These are phyloP conservation scores for Aureobasidium lini DNA, from an alignment of 2,329 filamentous ascomycete species.

Conservation along the genomic window DNA sequence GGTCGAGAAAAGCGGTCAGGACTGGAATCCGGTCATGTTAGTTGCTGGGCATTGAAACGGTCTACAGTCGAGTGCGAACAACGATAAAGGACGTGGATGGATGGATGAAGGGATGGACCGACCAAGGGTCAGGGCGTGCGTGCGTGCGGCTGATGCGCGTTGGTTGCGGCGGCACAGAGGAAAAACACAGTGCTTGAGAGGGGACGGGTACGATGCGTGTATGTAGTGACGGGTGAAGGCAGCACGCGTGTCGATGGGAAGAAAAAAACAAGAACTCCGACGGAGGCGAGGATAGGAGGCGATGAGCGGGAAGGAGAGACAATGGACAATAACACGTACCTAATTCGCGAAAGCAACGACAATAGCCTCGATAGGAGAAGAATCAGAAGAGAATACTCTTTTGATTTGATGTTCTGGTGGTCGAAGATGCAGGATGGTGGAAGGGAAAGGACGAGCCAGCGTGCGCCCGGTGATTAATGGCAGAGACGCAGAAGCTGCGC, in stretches of 20 bases:
- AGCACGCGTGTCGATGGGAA: constrained; percentile 11
- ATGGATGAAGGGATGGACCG: neutral
- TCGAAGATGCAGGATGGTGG: neutral
- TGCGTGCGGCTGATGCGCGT: constrained; percentile 7
- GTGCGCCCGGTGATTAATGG: neutral
- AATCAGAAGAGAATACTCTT: constrained; percentile 1
- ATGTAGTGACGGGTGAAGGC: neutral
- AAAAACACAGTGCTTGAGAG: neutral
- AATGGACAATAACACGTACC: neutral
- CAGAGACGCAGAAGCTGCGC: neutral
- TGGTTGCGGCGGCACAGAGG: constrained; percentile 4
- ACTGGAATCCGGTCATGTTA: neutral
- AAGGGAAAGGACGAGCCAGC: neutral
- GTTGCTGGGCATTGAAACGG: neutral
- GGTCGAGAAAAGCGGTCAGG: constrained; percentile 8
- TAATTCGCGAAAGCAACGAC: neutral
- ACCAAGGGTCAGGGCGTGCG: neutral
- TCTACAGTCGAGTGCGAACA: neutral
- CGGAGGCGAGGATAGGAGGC: neutral
- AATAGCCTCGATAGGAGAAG: constrained; percentile 1
- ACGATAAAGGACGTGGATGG: neutral
- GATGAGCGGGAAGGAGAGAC: neutral
- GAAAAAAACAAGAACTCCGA: neutral
- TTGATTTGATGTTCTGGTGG: no score
- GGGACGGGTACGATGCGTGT: neutral